These are phyloP conservation scores for Rubia tinctorum DNA, from an alignment of 305 asterid species.

Conservation along the genomic window DNA sequence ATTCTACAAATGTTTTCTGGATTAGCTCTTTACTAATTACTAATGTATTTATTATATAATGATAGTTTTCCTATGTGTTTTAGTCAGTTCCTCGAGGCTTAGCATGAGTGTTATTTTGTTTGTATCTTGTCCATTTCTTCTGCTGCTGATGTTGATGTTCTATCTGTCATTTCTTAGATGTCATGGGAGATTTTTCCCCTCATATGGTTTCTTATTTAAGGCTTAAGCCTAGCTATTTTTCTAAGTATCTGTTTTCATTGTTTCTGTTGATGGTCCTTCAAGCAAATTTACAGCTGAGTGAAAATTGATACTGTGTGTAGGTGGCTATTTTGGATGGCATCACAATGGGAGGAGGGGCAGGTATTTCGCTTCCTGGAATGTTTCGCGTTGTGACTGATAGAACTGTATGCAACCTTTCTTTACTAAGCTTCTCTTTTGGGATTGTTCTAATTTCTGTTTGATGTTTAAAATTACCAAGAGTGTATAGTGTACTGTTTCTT, in stretches of 20 bases:
- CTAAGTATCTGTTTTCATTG: slow-evolving; percentile 16
- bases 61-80: neutral
- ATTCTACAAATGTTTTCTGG: neutral
- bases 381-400: slow-evolving; percentile 90
- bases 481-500: neutral
- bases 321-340: slow-evolving; percentile 96
- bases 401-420: slow-evolving; percentile 74
- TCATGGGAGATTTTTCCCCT: neutral
- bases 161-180: neutral
- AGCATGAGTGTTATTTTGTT: neutral
- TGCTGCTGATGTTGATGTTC: neutral
- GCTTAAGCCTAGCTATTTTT: neutral
- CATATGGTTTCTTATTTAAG: neutral
- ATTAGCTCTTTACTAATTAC: neutral
- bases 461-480: slow-evolving; percentile 11
- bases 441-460: slow-evolving; percentile 21
- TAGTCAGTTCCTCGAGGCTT: neutral
- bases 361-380: slow-evolving; percentile 97
- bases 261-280: slow-evolving; percentile 15
- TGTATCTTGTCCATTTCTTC: neutral
- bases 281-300: slow-evolving; percentile 9
- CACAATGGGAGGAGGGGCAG: slow-evolving; percentile 97
- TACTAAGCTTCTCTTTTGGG: slow-evolving; percentile 12
- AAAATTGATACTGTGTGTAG: slow-evolving; percentile 35
- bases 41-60: neutral